Evolutionary conservation across 2,329 filamentous ascomycete genomes (phyloP), one percentile per base, ranked within the genome.

Genomic region (Cryphonectria carpinicola): DNA sequence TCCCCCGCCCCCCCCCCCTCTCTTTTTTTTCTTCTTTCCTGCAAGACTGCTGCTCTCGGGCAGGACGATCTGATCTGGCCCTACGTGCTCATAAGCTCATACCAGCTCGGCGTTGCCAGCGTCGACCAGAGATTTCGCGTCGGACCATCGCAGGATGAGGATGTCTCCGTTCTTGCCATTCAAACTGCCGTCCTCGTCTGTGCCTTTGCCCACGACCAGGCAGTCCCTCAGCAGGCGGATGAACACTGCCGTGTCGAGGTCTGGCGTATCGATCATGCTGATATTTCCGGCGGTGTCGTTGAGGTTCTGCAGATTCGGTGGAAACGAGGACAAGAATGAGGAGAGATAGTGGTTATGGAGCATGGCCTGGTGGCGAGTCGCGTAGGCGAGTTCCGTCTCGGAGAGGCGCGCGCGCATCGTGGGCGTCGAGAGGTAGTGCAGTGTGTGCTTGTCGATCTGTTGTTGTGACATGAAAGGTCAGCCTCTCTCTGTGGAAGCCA

Each of bases 211-310:
- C 70, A 84, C 82, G 17, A 90, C 86, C 6, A 87, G 83, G 3
- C 84, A 83, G 76, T 92, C 89, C 68, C 84, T 85, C 67, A 95
- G 81, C 65, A 93, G 86, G 72, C 95, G 86, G 56, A 94, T 89
- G 80, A 99, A 98, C 2, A 98, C 95, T 10, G 94, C 94, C 1
- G 88, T 86, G 72, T 96, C 92, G 64, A 90, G 82, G 79, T 98
- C 96, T 0, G 96, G 96, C 2, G 88, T 85, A 78, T 97, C 94
- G 41, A 98, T 89, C 96, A 99, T 99, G 82, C 89, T 94, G 70
- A 95, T 91, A 13, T 95, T 95, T 41, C 94, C 95, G 0, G 92
- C 90, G 19, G 92, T 93, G 82, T 99, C 96, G 81, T 98, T 97
- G 68, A 99, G 84, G 75, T 94, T 90, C 80, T 95, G 92, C 76